A percentile compares a stretch with the other conserved stretches of the same genome.
phyloP scores from a whole-genome alignment of 345 rosid genomes.

The Eucalyptus curtisii region DNA sequence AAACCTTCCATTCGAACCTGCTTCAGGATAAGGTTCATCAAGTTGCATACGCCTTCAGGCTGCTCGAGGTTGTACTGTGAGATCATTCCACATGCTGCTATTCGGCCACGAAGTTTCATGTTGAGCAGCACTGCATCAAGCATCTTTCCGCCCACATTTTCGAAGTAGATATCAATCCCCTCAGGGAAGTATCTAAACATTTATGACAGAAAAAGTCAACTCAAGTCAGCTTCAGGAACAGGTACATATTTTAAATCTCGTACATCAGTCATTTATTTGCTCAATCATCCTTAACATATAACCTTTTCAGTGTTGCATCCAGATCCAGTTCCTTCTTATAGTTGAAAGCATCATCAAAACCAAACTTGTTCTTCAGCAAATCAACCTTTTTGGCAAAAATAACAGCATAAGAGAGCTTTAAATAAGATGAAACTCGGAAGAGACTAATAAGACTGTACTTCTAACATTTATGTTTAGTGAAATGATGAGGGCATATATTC shows the following conservation, averaged over 20 bases:
- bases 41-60: constrained; percentile 2
- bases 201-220: background rate
- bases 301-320: constrained; percentile 37
- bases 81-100: constrained; percentile 10
- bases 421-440: background rate
- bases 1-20: constrained; percentile 16
- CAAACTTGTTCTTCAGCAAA: constrained; percentile 31
- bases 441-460: background rate
- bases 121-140: constrained; percentile 8
- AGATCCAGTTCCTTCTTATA: constrained; percentile 30
- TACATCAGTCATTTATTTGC: background rate
- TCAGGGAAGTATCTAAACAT: constrained; percentile 9
- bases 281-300: background rate
- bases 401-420: background rate
- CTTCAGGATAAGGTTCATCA: background rate
- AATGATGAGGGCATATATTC: background rate
- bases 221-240: background rate
- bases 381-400: constrained; percentile 13
- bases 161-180: constrained; percentile 22
- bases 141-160: constrained; percentile 18
- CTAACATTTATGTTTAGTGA: background rate
- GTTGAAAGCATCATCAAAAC: constrained; percentile 52
- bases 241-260: background rate
- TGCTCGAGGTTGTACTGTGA: constrained; percentile 10
- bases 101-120: constrained; percentile 10